These are phyloP conservation scores for Venturia nashicola DNA, from an alignment of 2,329 filamentous ascomycete genomes.

Conservation along the genomic window DNA sequence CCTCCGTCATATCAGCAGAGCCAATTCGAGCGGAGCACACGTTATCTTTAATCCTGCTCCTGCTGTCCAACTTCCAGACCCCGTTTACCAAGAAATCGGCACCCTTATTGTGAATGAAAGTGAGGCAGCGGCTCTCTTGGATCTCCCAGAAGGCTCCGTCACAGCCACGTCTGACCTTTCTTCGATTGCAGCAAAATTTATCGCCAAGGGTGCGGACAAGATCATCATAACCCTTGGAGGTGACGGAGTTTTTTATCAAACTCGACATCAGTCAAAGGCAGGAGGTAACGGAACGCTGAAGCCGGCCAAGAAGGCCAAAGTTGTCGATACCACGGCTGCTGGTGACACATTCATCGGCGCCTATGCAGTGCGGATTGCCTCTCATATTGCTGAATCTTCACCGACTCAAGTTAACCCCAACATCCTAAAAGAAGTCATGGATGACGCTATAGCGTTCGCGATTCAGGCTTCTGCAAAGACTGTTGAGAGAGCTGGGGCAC, in stretches of 20 bases:
- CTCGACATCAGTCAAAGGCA: conserved; percentile 26
- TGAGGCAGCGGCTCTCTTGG: conserved; percentile 64
- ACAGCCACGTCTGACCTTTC: conserved; percentile 24
- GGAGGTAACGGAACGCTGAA: conserved; percentile 20
- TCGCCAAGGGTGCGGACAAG: conserved; percentile 57
- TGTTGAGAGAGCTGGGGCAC: conserved; percentile 53
- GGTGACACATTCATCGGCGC: conserved; percentile 90
- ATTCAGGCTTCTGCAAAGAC: conserved; percentile 52
- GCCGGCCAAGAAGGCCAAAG: conserved; percentile 55
- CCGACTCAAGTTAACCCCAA: conserved; percentile 11
- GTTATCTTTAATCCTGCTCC: conserved; percentile 76
- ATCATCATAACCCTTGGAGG: conserved; percentile 74
- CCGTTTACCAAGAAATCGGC: conserved; percentile 54
- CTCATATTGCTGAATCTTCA: conserved; percentile 47
- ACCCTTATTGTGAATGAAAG: conserved; percentile 87
- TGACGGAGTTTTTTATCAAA: conserved; percentile 30
- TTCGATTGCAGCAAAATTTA: conserved; percentile 46
- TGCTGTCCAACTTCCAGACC: conserved; percentile 53
- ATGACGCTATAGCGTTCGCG: conserved; percentile 46
- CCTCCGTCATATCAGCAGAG: conserved; percentile 23
- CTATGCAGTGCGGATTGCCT: conserved; percentile 45
- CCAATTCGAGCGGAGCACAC: conserved; percentile 17
- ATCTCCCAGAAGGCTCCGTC: conserved; percentile 22
- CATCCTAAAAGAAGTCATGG: conserved; percentile 24
- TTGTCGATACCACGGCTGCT: conserved; percentile 87